Conservation (phyloP, 1,284 basidiomycete species). For the Ustilago cynodontis region DNA sequence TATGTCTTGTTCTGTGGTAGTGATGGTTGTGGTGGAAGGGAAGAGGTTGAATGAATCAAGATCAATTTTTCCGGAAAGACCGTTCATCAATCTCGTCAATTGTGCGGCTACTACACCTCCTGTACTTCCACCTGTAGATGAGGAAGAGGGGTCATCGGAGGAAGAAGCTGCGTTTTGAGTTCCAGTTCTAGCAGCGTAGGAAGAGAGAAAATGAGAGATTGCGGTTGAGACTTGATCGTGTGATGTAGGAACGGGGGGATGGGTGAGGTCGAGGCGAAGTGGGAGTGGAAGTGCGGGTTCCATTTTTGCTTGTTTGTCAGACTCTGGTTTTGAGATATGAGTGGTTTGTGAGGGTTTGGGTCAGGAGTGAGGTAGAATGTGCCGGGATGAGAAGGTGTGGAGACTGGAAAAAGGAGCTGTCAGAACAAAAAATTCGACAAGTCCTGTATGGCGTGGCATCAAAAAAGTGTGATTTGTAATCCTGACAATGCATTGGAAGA, state of each 20-base stretch:
- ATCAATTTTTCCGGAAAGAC: constrained; percentile 34
- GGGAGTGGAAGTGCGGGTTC: constrained; percentile 43
- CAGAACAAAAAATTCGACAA: too few relatives aligned
- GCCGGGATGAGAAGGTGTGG: neutral
- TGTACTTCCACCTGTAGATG: constrained; percentile 3
- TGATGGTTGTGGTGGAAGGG: neutral
- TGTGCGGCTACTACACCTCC: constrained; percentile 45
- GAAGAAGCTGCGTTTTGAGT: constrained; percentile 21
- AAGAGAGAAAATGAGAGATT: constrained; percentile 31
- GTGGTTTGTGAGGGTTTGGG: too few relatives aligned
- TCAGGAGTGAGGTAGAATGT: too few relatives aligned
- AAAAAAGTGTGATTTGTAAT: constrained; percentile 26
- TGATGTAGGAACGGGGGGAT: neutral
- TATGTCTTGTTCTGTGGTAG: neutral
- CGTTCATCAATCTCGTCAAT: constrained; percentile 39
- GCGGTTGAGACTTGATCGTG: constrained; percentile 20
- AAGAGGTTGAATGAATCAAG: constrained; percentile 25
- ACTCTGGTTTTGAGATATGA: too few relatives aligned
- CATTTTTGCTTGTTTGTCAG: constrained; percentile 15
- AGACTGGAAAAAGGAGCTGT: too few relatives aligned
- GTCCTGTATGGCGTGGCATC: too few relatives aligned
- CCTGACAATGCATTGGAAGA: constrained; percentile 12
- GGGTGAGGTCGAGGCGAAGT: constrained; percentile 25
- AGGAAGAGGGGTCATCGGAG: neutral
- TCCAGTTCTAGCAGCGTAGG: constrained; percentile 40